phyloP scores from a whole-genome alignment of 352 stramenopile genomes.

The Saprolegnia parasitica region DNA sequence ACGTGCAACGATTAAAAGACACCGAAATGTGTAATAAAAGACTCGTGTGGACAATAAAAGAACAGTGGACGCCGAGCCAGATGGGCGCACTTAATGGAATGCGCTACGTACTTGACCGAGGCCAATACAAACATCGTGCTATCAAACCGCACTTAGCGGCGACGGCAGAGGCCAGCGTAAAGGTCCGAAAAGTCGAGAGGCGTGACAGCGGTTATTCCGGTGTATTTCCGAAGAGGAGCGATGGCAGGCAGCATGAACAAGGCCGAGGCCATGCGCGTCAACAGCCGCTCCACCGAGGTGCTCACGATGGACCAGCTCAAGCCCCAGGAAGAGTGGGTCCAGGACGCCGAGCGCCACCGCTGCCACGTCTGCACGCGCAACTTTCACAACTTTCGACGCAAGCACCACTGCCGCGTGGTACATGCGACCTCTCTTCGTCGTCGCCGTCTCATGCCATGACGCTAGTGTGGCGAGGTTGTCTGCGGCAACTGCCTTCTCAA shows the following conservation, averaged over 20 bases:
- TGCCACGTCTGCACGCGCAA: constrained; percentile 29
- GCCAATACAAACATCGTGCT: neutral
- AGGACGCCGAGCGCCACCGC: constrained; percentile 43
- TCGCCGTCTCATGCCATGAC: constrained; percentile 1
- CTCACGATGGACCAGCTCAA: constrained; percentile 84
- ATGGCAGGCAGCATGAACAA: constrained; percentile 35
- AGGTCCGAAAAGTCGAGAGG: neutral
- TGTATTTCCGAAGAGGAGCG: neutral
- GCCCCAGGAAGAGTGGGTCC: constrained; percentile 85
- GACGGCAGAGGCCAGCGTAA: neutral
- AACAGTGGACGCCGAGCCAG: too few species aligned
- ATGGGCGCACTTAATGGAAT: neutral
- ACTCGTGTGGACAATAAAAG: too few species aligned
- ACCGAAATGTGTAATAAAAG: neutral
- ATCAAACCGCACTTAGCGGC: neutral
- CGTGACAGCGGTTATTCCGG: constrained; percentile 10
- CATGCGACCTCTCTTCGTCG: constrained; percentile 1
- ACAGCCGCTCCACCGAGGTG: constrained; percentile 63
- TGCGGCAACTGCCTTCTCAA: constrained; percentile 85
- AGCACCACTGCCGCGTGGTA: constrained; percentile 62
- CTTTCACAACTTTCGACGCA: constrained; percentile 30
- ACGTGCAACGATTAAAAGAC: neutral
- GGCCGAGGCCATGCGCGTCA: constrained; percentile 26
- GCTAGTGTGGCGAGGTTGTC: constrained; percentile 79
- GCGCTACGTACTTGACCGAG: neutral